These are phyloP conservation scores for Madurella fahalii DNA, from an alignment of 2,329 filamentous ascomycete species.

Conservation along the genomic window DNA sequence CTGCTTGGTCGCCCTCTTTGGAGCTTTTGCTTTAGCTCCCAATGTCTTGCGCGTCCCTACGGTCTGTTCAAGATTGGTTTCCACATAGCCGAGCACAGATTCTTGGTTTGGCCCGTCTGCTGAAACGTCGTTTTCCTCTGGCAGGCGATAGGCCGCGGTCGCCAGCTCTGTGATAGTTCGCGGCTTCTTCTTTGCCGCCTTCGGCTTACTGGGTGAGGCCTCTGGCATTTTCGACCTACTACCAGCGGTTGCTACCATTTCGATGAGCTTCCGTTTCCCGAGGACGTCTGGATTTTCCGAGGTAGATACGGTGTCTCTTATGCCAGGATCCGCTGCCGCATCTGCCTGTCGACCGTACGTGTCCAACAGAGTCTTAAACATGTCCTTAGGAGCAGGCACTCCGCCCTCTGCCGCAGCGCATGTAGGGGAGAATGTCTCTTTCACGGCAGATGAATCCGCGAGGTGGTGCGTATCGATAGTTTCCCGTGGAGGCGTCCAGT, in stretches of 20 bases:
- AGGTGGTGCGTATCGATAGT: conserved; percentile 18
- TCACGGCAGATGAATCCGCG: conserved; percentile 32
- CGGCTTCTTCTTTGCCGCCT: conserved; percentile 62
- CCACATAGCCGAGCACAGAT: conserved; percentile 47
- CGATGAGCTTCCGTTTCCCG: conserved; percentile 55
- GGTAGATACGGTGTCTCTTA: conserved; percentile 5
- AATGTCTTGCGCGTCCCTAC: conserved; percentile 29
- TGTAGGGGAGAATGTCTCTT: conserved; percentile 27
- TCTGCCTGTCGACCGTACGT: conserved; percentile 38
- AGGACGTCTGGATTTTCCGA: conserved; percentile 32
- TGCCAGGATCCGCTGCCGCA: background rate
- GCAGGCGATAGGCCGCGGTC: conserved; percentile 61
- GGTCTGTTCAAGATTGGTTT: conserved; percentile 31
- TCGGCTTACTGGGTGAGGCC: conserved; percentile 42
- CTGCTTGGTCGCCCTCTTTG: conserved; percentile 35
- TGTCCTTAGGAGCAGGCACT: conserved; percentile 21
- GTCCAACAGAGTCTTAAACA: conserved; percentile 44
- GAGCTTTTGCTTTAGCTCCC: conserved; percentile 34
- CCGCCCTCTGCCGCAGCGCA: background rate
- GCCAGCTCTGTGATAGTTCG: conserved; percentile 76
- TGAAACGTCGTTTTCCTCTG: conserved; percentile 33
- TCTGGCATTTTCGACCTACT: conserved; percentile 23
- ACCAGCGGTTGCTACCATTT: conserved; percentile 40
- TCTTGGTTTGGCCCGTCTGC: conserved; percentile 28
- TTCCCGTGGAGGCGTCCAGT: conserved; percentile 66